These are phyloP conservation scores for Trichosphaerium sp. DNA, from an alignment of 78 protist species.

Conservation along the genomic window DNA sequence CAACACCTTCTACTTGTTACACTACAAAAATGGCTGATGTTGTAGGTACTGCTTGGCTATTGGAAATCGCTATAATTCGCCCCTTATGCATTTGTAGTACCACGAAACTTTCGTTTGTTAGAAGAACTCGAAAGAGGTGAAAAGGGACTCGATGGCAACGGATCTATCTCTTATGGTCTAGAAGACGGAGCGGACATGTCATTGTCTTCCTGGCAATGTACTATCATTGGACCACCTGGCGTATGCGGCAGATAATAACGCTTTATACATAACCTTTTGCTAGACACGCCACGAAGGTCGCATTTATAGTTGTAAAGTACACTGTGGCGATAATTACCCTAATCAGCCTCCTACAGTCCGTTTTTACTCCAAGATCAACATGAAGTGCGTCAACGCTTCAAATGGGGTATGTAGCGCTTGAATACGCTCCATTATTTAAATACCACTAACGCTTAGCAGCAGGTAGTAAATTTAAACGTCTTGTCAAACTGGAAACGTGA, in stretches of 20 bases:
- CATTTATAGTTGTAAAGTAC: constrained; percentile 51
- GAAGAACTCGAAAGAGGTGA: constrained; percentile 89
- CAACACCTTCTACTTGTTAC: too few relatives aligned
- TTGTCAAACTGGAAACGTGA: constrained; percentile 29
- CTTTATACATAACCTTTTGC: background rate
- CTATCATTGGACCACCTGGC: constrained; percentile 78
- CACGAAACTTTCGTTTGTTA: constrained; percentile 84
- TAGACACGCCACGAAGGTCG: constrained; percentile 59
- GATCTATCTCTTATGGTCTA: constrained; percentile 64
- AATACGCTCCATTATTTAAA: background rate
- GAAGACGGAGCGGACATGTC: constrained; percentile 47
- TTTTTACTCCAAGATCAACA: constrained; percentile 57
- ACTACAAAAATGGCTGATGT: too few relatives aligned
- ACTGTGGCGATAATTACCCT: constrained; percentile 81
- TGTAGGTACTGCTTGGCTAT: too few relatives aligned
- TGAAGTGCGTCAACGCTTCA: constrained; percentile 43
- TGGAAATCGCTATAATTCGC: background rate
- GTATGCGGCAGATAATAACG: constrained; percentile 11
- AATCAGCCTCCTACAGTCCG: constrained; percentile 60
- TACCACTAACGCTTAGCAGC: background rate
- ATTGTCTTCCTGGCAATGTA: constrained; percentile 69
- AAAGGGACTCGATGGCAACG: constrained; percentile 69
- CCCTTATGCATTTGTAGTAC: constrained; percentile 25
- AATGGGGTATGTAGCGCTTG: constrained; percentile 8
- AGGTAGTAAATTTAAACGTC: constrained; percentile 17